A percentile compares a stretch with the other conserved stretches of the same genome.
Evolutionary conservation across 345 rosid species (phyloP).

Genomic region (Erysimum cheiranthoides): DNA sequence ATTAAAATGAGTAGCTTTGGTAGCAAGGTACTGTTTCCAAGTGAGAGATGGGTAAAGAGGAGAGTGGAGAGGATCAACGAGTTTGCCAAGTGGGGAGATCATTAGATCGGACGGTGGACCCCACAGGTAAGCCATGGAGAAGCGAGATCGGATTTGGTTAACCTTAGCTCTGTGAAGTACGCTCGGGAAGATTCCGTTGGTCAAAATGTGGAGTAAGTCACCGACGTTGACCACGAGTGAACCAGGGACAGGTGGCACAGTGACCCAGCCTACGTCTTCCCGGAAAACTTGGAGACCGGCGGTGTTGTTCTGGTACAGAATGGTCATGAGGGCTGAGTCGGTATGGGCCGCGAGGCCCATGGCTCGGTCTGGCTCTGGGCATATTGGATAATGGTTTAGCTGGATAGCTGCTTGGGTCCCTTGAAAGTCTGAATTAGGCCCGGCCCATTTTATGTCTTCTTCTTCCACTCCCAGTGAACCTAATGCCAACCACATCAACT

Average conservation of each 20-base stretch:
- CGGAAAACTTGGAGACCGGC: slow-evolving; percentile 73
- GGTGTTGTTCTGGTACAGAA: slow-evolving; percentile 71
- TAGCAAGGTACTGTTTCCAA: slow-evolving; percentile 79
- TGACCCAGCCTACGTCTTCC: slow-evolving; percentile 78
- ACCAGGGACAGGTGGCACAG: slow-evolving; percentile 61
- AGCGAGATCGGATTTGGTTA: slow-evolving; percentile 58
- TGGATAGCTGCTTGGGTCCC: slow-evolving; percentile 62
- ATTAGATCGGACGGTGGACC: slow-evolving; percentile 69
- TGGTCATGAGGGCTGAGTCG: slow-evolving; percentile 81
- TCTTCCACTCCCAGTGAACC: slow-evolving; percentile 67
- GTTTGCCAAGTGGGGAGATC: slow-evolving; percentile 65
- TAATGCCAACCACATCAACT: slow-evolving; percentile 69
- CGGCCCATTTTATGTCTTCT: slow-evolving; percentile 72
- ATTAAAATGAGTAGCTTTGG: slow-evolving; percentile 77
- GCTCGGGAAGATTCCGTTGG: slow-evolving; percentile 78
- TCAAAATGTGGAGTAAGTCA: slow-evolving; percentile 81
- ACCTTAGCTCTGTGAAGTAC: slow-evolving; percentile 84
- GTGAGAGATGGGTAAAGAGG: slow-evolving; percentile 80
- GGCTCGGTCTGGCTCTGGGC: slow-evolving; percentile 88
- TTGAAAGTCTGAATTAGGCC: slow-evolving; percentile 50
- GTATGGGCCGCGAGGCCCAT: slow-evolving; percentile 97
- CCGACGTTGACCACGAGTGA: slow-evolving; percentile 82
- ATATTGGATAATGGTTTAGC: slow-evolving; percentile 79
- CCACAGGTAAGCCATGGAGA: slow-evolving; percentile 71
- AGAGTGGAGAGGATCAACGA: slow-evolving; percentile 59